Evolutionary conservation across 2,329 filamentous ascomycete genomes (phyloP), one percentile per base, ranked within the genome.

Genomic region (Xylogone sp.): DNA sequence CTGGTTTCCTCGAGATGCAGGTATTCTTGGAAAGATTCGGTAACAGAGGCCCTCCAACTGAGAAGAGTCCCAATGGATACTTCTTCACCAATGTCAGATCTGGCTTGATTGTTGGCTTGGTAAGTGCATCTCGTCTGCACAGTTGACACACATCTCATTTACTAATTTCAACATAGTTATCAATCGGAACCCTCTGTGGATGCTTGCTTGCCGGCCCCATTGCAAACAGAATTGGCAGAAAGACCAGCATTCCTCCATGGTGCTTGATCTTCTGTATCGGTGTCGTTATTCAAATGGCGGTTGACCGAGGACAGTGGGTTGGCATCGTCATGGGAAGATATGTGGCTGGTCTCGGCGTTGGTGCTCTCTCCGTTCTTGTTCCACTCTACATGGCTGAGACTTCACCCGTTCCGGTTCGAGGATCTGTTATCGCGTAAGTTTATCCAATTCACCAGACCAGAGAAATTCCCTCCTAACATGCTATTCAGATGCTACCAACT

Each of bases 151-250:
- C n/a, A 83, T 34, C 57, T 82, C 42, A 80, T 80, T 65, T 83
- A 10, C 58, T 75, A 42, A 73, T 76, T 10, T 80, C 81, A 18
- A 10, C 67, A 58, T 78, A 77, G 57, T 79, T 93, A 46, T 93
- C 88, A 27, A 82, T 65, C 65, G 87, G 87, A 71, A 92, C 88
- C 58, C 90, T 93, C 75, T 86, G 91, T 54, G 89, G 88, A 66
- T 85, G 81, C 47, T 66, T 93, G 59, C 82, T 89, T 56, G 88
- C 86, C 51, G 88, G 88, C 74, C 83, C 82, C n/a, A 69, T 88
- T 21, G 80, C 84, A 21, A 84, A 88, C 56, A 69, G 69, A 6
- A 73, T 86, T 46, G 85, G 85, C 21, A 81, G 85, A 8, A 79
- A 79, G 44, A 66, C 78, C 24, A 80, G 80, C 29, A 87, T 88